Base-by-base conservation (phyloP, 805 yeast genomes). In the Brettanomyces naardenensis region DNA sequence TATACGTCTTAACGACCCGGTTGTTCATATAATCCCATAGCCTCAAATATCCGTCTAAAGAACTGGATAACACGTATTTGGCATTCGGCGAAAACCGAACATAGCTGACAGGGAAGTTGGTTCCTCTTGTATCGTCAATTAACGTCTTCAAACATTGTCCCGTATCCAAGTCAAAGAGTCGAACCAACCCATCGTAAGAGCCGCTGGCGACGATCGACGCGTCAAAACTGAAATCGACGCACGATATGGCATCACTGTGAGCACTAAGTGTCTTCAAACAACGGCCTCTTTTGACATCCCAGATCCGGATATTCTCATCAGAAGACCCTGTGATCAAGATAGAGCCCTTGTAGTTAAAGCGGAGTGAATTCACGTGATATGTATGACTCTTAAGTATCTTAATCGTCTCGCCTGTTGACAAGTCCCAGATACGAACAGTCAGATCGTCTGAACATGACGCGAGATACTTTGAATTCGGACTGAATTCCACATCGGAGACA, bases 61-160 rank as follows among this genome's bases (percentile, higher is more conserved):
- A 77, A 17, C 87, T 75, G 26, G 92, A 84, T 30, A 87, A 62
- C 3, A 90, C 68, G 49, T 71, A 88, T 46, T 75, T 78, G 13
- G 92, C 88, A 56, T 89, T 90, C 4, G 89, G 89, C 0, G 92
- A 73, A 47, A 85, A 74, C 39, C 68, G 65, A 2, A 87, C 89
- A 45, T 71, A 69, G 18, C 85, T 73, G 4, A 90, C 80, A 0
- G 97, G 96, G 51, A 75, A 80, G 13, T 83, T 74, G 1, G 84
- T 79, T 34, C 73, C 73, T 45, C 79, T 77, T 41, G 83, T 73
- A 50, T 84, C 90, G 52, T 80, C 84, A 26, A 89, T 86, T 46
- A 90, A 59, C 0, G 97, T 92, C 53, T 89, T 85, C 47, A 90
- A 64, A 64, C 97, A 90, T 48, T 88, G 95, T 4, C 97, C 97